Conservation (phyloP, 768 basidiomycete genomes). For the Gymnopilus junonius region DNA sequence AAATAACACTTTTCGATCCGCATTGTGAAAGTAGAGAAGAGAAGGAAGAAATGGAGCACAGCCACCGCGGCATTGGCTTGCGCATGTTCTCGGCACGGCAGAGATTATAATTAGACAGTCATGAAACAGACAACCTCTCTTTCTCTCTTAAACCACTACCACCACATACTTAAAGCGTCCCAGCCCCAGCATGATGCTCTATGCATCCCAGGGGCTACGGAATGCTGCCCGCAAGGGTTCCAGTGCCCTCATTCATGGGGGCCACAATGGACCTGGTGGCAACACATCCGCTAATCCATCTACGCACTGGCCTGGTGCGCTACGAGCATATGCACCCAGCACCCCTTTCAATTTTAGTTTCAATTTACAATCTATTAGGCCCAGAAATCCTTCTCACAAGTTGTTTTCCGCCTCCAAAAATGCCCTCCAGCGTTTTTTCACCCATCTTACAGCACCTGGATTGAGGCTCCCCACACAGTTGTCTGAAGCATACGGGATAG, state of each 20-base stretch:
- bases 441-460: conserved; percentile 63
- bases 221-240: conserved; percentile 43
- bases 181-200: conserved; percentile 40
- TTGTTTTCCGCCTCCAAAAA: conserved; percentile 57
- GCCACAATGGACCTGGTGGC: conserved; percentile 29
- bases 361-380: conserved; percentile 17
- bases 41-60: conserved; percentile 2
- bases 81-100: conserved; percentile 13
- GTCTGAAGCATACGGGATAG: conserved; percentile 29
- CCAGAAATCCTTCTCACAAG: conserved; percentile 41
- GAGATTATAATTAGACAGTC: neutral
- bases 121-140: neutral
- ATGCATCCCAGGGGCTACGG: conserved; percentile 51
- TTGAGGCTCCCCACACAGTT: conserved; percentile 35
- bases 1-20: conserved; percentile 99
- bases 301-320: conserved; percentile 44
- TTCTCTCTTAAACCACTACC: too few species aligned
- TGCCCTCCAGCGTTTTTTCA: conserved; percentile 58
- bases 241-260: conserved; percentile 32
- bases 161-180: conserved; percentile 14
- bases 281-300: conserved; percentile 27
- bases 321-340: conserved; percentile 47
- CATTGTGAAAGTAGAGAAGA: conserved; percentile 51
- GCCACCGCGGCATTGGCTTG: conserved; percentile 16
- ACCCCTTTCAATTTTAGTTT: conserved; percentile 16